Base-by-base conservation (phyloP, 257 asterid species). In the Solanum virginianum region DNA sequence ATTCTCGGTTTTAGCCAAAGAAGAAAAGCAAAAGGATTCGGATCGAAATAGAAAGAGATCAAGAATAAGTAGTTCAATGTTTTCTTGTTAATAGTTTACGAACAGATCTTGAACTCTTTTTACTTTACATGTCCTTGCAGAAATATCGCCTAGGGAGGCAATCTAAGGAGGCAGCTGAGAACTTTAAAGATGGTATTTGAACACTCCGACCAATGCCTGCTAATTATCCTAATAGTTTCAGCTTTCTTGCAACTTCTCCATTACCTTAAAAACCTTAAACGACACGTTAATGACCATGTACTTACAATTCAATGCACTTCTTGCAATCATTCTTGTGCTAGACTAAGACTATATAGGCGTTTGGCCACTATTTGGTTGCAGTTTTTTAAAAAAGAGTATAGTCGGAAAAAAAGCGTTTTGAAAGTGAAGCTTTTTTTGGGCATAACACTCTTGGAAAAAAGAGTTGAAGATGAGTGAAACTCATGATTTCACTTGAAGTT, bases 131-230 rank as follows among this genome's bases (percentile, higher is more conserved):
- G 29, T 77, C 56, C 56, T 86, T 87, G 91, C 95, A 95, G 99
- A 95, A 95, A 86, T 95, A 91, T 88, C 95, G 99, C 75, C n/a
- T 95, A 89, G 98, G 99, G 70, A 95, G 91, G 88, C 99, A 91
- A 91, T 88, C 93, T 15, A 94, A 92, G 91, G 98, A 95, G 88
- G 80, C 89, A 60, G 88, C 93, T 22, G 98, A 93, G 22, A 92
- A 90, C 93, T 94, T 96, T 79, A 95, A 93, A 92, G 99, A 94
- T 60, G 98, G 98, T 94, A 92, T 45, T 51, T 77, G 82, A 71
- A 51, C 65, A 79, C 82, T 53, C 45, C 14, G 11, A 26, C 41
- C 15, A 32, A 26, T 53, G 65, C 47, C 81, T 26, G 2, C 45
- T 26, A 77, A 4, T 79, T 53, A 49, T 79, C 82, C 65, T 26